phyloP scores from a whole-genome alignment of 139 green algal genomes.

The Auxenochlorella protothecoides region DNA sequence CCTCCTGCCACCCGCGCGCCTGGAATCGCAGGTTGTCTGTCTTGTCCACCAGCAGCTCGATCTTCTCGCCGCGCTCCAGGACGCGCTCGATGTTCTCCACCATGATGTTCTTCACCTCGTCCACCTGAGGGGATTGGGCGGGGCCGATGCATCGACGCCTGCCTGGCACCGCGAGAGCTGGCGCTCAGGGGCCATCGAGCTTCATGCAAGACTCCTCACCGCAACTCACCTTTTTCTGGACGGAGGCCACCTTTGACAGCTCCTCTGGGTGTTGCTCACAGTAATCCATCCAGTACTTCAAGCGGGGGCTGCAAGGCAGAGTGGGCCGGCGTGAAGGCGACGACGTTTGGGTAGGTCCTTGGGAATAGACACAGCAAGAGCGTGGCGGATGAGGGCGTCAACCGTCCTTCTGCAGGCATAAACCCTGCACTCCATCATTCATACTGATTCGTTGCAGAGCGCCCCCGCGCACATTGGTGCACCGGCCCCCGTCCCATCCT shows the following conservation, averaged over 20 bases:
- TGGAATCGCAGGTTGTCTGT: constrained; percentile 89
- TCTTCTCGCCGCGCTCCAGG: constrained; percentile 89
- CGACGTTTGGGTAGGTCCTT: too few relatives aligned
- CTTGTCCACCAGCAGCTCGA: constrained; percentile 94
- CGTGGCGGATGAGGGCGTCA: too few relatives aligned
- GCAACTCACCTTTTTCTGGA: constrained; percentile 75
- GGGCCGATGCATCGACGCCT: too few relatives aligned
- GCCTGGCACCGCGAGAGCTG: too few relatives aligned
- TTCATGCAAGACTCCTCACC: not conserved
- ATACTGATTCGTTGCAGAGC: too few relatives aligned
- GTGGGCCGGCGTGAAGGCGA: too few relatives aligned
- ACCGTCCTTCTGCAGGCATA: too few relatives aligned
- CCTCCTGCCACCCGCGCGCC: constrained; percentile 18
- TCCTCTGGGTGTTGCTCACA: constrained; percentile 85
- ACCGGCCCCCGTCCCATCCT: too few relatives aligned
- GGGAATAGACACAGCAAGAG: too few relatives aligned
- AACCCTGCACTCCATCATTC: too few relatives aligned
- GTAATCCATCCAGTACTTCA: constrained; percentile 92
- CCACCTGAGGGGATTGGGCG: constrained; percentile 47
- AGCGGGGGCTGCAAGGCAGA: constrained; percentile 26
- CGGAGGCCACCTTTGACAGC: constrained; percentile 73
- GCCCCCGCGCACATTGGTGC: too few relatives aligned
- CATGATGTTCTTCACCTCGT: constrained; percentile 97
- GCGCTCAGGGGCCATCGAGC: not conserved
- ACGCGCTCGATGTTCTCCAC: constrained; percentile 98